Conservation (phyloP, 192 early-diverging fungal species). For the Backusella circina region DNA sequence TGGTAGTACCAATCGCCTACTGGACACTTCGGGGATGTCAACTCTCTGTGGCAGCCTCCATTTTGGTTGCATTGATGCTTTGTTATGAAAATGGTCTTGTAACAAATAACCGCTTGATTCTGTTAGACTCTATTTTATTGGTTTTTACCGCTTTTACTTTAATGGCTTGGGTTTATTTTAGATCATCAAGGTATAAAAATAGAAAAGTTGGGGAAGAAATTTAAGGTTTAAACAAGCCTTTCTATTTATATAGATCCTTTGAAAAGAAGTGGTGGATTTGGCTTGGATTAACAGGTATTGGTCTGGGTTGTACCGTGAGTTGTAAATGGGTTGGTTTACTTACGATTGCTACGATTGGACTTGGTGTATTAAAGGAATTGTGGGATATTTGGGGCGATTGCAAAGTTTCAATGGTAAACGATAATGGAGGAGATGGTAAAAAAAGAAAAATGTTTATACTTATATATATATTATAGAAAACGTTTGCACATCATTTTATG, state of each 20-base stretch:
- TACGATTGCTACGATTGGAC: slow-evolving; percentile 83
- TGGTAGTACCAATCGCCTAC: slow-evolving; percentile 81
- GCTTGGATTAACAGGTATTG: slow-evolving; percentile 81
- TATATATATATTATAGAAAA: neutral
- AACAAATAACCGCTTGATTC: slow-evolving; percentile 86
- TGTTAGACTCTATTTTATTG: slow-evolving; percentile 88
- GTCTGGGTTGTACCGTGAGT: slow-evolving; percentile 69
- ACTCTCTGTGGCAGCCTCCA: slow-evolving; percentile 64
- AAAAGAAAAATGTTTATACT: neutral
- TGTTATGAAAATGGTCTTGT: slow-evolving; percentile 88
- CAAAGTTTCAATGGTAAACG: slow-evolving; percentile 36
- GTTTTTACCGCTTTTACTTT: slow-evolving; percentile 78
- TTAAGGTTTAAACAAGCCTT: neutral
- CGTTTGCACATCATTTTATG: slow-evolving; percentile 66
- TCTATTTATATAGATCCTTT: slow-evolving; percentile 54
- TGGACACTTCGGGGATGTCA: slow-evolving; percentile 79
- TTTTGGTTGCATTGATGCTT: slow-evolving; percentile 77
- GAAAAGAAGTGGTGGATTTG: slow-evolving; percentile 81
- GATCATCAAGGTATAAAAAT: slow-evolving; percentile 42
- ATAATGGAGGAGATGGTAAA: neutral
- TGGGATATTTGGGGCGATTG: slow-evolving; percentile 81
- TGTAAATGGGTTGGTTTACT: slow-evolving; percentile 98
- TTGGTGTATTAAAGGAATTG: slow-evolving; percentile 80
- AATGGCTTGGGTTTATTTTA: slow-evolving; percentile 87
- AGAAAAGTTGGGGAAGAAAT: neutral